phyloP scores from a whole-genome alignment of 805 yeast genomes.

The Hanseniaspora singularis region DNA sequence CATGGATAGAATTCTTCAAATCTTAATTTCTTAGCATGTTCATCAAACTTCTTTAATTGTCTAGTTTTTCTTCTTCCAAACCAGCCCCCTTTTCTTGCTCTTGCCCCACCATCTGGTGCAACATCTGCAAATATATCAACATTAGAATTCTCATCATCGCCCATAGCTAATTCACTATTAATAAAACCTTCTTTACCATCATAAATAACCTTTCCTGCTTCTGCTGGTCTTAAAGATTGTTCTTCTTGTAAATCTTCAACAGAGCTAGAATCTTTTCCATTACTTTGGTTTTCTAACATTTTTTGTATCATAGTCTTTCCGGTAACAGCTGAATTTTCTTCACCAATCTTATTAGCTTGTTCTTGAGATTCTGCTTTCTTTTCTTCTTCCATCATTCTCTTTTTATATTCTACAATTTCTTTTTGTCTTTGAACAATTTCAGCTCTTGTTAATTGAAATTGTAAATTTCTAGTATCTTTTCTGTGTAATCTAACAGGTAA shows the following conservation, averaged over 20 bases:
- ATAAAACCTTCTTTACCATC: conserved; percentile 32
- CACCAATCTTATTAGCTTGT: conserved; percentile 18
- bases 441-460: conserved; percentile 67
- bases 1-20: conserved; percentile 97
- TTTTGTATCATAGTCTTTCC: conserved; percentile 13
- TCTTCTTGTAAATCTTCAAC: conserved; percentile 24
- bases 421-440: conserved; percentile 56
- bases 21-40: conserved; percentile 66
- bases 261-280: not conserved
- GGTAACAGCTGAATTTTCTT: conserved; percentile 8
- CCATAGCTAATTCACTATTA: conserved; percentile 30
- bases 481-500: conserved; percentile 81
- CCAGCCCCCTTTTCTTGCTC: conserved; percentile 41
- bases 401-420: conserved; percentile 34
- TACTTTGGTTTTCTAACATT: conserved; percentile 14
- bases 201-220: conserved; percentile 33
- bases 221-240: conserved; percentile 22
- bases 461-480: conserved; percentile 85
- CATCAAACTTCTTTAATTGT: conserved; percentile 71
- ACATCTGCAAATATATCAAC: conserved; percentile 44
- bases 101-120: conserved; percentile 87
- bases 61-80: conserved; percentile 62
- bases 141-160: conserved; percentile 7
- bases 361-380: conserved; percentile 19
- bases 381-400: conserved; percentile 30